A percentile compares a stretch with the other conserved stretches of the same genome.
Conservation (phyloP, 257 asterid species). For the Linaria vulgaris region DNA sequence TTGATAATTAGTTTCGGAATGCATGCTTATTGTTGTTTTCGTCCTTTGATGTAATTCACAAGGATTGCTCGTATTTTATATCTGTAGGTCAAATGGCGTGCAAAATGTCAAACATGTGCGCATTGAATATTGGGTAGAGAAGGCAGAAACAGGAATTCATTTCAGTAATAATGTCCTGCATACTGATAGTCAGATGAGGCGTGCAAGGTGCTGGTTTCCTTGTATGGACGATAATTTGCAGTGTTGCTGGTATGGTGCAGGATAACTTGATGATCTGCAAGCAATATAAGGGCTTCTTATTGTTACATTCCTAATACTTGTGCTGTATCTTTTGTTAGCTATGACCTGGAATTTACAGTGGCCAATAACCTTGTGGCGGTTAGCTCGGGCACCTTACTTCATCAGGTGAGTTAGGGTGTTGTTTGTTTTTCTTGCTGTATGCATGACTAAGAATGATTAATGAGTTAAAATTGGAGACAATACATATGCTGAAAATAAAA, state of each 20-base stretch:
- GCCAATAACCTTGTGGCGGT: conserved; percentile 87
- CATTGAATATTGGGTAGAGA: conserved; percentile 97
- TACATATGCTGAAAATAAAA: background rate
- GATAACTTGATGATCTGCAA: conserved; percentile 18
- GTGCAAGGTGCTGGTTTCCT: conserved; percentile 99
- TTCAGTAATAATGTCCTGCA: conserved; percentile 72
- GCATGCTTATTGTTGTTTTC: conserved; percentile 18
- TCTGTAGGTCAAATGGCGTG: conserved; percentile 64
- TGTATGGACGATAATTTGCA: conserved; percentile 94
- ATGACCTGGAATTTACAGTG: conserved; percentile 95
- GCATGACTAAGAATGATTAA: conserved; percentile 1
- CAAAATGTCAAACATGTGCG: conserved; percentile 78
- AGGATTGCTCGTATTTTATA: conserved; percentile 38
- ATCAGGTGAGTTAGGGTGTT: conserved; percentile 62
- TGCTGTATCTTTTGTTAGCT: conserved; percentile 51
- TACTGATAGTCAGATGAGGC: conserved; percentile 91
- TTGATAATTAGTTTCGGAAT: conserved; percentile 4
- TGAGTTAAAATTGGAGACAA: conserved; percentile 12
- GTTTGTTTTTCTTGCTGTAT: conserved; percentile 10
- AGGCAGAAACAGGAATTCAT: conserved; percentile 96
- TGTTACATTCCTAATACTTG: conserved; percentile 26
- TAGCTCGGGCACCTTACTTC: conserved; percentile 88
- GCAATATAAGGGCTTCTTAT: conserved; percentile 8
- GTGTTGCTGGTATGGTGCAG: conserved; percentile 72
- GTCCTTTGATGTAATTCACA: conserved; percentile 31